These are phyloP conservation scores for Wickerhamiella azyma DNA, from an alignment of 805 yeast species.

Conservation along the genomic window DNA sequence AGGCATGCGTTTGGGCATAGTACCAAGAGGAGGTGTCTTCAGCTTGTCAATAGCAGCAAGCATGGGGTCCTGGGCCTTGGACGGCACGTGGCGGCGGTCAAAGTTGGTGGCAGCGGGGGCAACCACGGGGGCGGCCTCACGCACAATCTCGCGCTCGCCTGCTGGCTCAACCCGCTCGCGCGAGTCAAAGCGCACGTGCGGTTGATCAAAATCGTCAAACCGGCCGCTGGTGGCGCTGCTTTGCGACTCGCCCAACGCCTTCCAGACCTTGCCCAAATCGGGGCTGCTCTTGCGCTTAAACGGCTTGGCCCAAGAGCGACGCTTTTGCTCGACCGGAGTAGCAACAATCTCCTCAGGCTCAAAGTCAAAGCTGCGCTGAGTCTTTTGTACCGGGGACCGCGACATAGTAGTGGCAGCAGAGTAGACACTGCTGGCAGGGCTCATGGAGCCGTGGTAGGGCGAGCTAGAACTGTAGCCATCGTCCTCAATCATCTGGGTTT, in stretches of 20 bases:
- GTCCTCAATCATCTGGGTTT: neutral
- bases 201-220: neutral
- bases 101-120: too few relatives aligned
- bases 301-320: slow-evolving; percentile 33
- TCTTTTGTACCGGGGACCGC: slow-evolving; percentile 1
- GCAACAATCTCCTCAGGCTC: neutral
- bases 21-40: slow-evolving; percentile 21
- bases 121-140: too few relatives aligned
- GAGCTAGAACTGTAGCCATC: slow-evolving; percentile 13
- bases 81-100: neutral
- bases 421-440: slow-evolving; percentile 19
- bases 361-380: slow-evolving; percentile 1
- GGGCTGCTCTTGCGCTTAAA: slow-evolving; percentile 28
- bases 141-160: too few relatives aligned
- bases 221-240: neutral
- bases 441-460: slow-evolving; percentile 14
- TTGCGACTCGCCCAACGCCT: slow-evolving; percentile 4
- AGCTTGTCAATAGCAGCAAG: slow-evolving; percentile 39
- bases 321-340: slow-evolving; percentile 12
- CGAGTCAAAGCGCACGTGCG: neutral
- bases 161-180: too few relatives aligned
- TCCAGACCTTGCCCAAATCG: slow-evolving; percentile 22
- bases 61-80: slow-evolving; percentile 33
- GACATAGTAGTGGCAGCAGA: slow-evolving; percentile 16
- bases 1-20: neutral